Percentiles rank a stretch among this genome's conserved stretches.
Evolutionary conservation across 169 alveolate species (phyloP).

Genomic region (Babesia bigemina): DNA sequence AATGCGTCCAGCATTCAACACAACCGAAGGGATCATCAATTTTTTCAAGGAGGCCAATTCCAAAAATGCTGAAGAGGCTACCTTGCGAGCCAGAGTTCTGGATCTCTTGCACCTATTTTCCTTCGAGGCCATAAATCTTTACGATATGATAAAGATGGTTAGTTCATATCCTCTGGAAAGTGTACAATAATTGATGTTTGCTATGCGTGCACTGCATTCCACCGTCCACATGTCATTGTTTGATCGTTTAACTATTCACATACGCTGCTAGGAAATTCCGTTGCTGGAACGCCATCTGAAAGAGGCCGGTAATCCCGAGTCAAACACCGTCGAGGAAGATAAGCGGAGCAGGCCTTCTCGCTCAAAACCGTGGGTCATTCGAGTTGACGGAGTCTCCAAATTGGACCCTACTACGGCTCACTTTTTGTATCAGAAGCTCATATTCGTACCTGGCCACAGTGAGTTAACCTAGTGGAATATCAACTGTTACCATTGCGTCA

Average conservation of each 20-base stretch:
- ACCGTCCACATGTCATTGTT: neutral
- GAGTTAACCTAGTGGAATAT: constrained; percentile 5
- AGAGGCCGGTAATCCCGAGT: neutral
- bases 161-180: neutral
- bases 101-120: constrained; percentile 36
- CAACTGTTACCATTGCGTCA: neutral
- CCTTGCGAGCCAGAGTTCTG: constrained; percentile 20
- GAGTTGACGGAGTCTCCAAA: constrained; percentile 44
- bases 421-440: constrained; percentile 44
- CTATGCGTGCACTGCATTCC: neutral
- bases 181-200: no score
- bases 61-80: constrained; percentile 22
- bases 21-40: constrained; percentile 13
- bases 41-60: constrained; percentile 19
- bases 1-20: constrained; percentile 16
- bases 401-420: constrained; percentile 58
- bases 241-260: no score
- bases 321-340: neutral
- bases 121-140: constrained; percentile 33
- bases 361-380: constrained; percentile 57
- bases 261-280: constrained; percentile 46
- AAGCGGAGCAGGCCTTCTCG: neutral
- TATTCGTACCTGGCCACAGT: constrained; percentile 69
- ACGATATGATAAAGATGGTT: constrained; percentile 43
- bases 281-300: constrained; percentile 21